Conservation (phyloP, 139 green algal species). For the Cymbomonas tetramitiformis region DNA sequence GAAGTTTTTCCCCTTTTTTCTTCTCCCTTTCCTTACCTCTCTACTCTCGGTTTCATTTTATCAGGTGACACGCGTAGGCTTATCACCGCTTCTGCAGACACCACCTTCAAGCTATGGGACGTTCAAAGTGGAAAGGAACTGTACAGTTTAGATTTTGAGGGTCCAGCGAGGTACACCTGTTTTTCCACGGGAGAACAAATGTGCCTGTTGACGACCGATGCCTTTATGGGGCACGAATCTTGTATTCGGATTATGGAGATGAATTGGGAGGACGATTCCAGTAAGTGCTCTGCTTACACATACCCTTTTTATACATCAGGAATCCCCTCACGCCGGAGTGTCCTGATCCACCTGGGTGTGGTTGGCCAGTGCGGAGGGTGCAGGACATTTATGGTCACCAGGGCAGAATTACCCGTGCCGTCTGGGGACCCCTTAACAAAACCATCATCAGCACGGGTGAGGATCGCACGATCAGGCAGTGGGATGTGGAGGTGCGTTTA, state of each 20-base stretch:
- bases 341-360: no score
- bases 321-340: no score
- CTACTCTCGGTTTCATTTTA: constrained; percentile 20
- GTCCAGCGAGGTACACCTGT: constrained; percentile 56
- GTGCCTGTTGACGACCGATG: constrained; percentile 68
- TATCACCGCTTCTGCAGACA: constrained; percentile 75
- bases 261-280: constrained; percentile 34
- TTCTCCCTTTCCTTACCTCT: background rate
- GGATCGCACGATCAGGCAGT: constrained; percentile 51
- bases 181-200: constrained; percentile 65
- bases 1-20: constrained; percentile 3
- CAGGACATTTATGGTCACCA: constrained; percentile 19
- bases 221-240: constrained; percentile 57
- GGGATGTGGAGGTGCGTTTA: constrained; percentile 33
- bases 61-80: constrained; percentile 47
- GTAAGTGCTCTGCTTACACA: background rate
- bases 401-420: constrained; percentile 27
- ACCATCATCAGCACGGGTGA: constrained; percentile 70
- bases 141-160: constrained; percentile 59
- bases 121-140: constrained; percentile 64
- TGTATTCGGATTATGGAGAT: constrained; percentile 46
- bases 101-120: constrained; percentile 79
- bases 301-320: constrained; percentile 15
- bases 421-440: constrained; percentile 52
- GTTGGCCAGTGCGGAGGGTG: no score